Conservation (phyloP, 2,329 filamentous ascomycete genomes). For the Truncatella angustata region DNA sequence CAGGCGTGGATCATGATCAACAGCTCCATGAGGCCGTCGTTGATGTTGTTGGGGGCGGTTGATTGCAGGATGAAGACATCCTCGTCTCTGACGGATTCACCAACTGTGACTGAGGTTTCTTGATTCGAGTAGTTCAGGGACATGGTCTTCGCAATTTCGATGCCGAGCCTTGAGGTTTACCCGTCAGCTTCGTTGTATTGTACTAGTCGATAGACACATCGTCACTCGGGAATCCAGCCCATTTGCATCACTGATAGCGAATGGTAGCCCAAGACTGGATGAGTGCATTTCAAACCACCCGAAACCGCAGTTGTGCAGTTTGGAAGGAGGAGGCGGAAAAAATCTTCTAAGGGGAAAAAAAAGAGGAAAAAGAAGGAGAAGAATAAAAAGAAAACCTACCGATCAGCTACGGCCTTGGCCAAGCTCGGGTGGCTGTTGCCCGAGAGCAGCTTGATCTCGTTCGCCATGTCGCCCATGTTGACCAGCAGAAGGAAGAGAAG, state of each 20-base stretch:
- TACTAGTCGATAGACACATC: too few relatives aligned
- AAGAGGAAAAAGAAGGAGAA: not conserved
- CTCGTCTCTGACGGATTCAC: conserved; percentile 94
- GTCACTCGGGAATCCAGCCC: too few relatives aligned
- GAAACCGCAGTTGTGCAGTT: too few relatives aligned
- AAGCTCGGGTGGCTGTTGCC: conserved; percentile 38
- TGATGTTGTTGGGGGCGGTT: conserved; percentile 92
- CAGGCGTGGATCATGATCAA: conserved; percentile 98
- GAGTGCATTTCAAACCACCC: too few relatives aligned
- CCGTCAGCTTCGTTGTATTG: conserved; percentile 10
- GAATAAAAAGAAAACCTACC: conserved; percentile 24
- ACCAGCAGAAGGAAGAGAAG: conserved; percentile 7
- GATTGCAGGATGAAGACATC: conserved; percentile 98
- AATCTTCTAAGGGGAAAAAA: not conserved
- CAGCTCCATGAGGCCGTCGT: conserved; percentile 96
- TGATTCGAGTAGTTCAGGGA: conserved; percentile 84
- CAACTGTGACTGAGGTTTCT: conserved; percentile 87
- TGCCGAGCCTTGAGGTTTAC: conserved; percentile 58
- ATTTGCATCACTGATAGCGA: too few relatives aligned
- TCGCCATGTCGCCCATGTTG: conserved; percentile 31
- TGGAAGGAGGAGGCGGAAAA: too few relatives aligned
- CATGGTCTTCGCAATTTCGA: conserved; percentile 76
- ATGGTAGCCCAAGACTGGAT: too few relatives aligned
- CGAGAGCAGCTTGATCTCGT: conserved; percentile 39
- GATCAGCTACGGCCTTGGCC: conserved; percentile 34